Base-by-base conservation (phyloP, 2,329 filamentous ascomycete species). In the Pseudogymnoascus verrucosus region DNA sequence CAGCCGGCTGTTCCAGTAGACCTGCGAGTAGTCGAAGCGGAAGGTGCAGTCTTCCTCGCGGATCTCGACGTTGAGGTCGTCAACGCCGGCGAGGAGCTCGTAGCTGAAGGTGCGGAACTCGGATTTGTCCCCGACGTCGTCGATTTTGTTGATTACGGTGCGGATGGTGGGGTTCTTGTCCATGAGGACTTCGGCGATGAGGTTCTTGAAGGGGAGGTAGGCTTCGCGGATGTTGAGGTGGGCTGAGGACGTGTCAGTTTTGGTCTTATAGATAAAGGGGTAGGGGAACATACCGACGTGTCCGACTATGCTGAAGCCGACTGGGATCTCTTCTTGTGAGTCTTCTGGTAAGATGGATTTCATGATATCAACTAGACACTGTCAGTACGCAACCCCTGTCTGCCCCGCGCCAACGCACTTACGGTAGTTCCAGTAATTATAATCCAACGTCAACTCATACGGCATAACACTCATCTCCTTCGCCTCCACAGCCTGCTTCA, bases 1-100 rank as follows among this genome's bases (percentile, higher is more conserved):
- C 12, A 99, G 84, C 69, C 93, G 87, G 71, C 87, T 92, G 77
- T 99, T 99, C 93, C 93, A 99, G 80, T 99, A 99, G 3, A 99
- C 95, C 70, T 96, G 96, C 66, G 89, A 85, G 75, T 96, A 99
- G 78, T 99, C 90, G 75, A 99, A 98, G 63, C 82, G 82, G 78
- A 96, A 99, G n/a, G 82, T 79, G 78, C 95, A 98, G 65, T 86
- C 84, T 70, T 90, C 89, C 77, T 97, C 92, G 67, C 84, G 85
- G 62, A 95, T 83, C 67, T 90, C 85, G 63, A 99, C 95, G 62
- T 93, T 86, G 75, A 97, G 79, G 71, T 98, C 88, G 69, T 91
- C 85, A 0, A 86, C 83, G 0, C 95, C 95, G 1, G 87, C 87
- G 0, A 99, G 84, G 12, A 98, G 84, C 77, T 99, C 95, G 78